A percentile compares a stretch with the other conserved stretches of the same genome.
Evolutionary conservation across 2,329 filamentous ascomycete genomes (phyloP).

Genomic region (Aspergillus tubingensis): DNA sequence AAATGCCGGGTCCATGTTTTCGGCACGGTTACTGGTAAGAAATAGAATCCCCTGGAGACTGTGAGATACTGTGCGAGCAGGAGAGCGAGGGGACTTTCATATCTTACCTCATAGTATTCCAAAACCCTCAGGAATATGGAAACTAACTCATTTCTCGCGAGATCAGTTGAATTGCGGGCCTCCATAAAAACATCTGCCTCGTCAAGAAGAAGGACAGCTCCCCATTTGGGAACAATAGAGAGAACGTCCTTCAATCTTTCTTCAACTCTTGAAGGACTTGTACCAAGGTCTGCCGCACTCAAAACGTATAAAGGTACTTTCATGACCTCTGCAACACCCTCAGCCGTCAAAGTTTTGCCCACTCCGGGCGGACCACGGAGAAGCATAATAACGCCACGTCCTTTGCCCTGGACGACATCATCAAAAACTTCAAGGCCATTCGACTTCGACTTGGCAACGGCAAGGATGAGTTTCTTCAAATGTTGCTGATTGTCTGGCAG

Average conservation of each 20-base stretch:
- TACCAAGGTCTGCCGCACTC: slow-evolving; percentile 52
- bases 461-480: slow-evolving; percentile 50
- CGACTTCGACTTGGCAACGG: slow-evolving; percentile 49
- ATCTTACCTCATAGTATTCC: slow-evolving; percentile 32
- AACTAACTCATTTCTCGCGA: slow-evolving; percentile 50
- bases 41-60: slow-evolving; percentile 46
- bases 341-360: slow-evolving; percentile 57
- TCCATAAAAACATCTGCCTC: slow-evolving; percentile 17
- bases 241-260: slow-evolving; percentile 48
- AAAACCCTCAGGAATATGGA: slow-evolving; percentile 37
- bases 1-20: slow-evolving; percentile 49
- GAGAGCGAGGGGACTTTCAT: slow-evolving; percentile 4
- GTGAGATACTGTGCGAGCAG: no score
- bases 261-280: slow-evolving; percentile 47
- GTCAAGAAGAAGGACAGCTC: slow-evolving; percentile 55
- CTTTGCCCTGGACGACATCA: slow-evolving; percentile 56
- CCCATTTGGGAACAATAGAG: slow-evolving; percentile 54
- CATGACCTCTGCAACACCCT: slow-evolving; percentile 54
- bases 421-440: slow-evolving; percentile 43
- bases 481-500: slow-evolving; percentile 44
- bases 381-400: slow-evolving; percentile 54
- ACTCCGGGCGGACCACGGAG: slow-evolving; percentile 55
- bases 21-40: slow-evolving; percentile 49
- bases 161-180: slow-evolving; percentile 41
- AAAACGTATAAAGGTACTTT: slow-evolving; percentile 54